Base-by-base conservation (phyloP, 1,139 yeast species). In the Yamadazyma siamensis region DNA sequence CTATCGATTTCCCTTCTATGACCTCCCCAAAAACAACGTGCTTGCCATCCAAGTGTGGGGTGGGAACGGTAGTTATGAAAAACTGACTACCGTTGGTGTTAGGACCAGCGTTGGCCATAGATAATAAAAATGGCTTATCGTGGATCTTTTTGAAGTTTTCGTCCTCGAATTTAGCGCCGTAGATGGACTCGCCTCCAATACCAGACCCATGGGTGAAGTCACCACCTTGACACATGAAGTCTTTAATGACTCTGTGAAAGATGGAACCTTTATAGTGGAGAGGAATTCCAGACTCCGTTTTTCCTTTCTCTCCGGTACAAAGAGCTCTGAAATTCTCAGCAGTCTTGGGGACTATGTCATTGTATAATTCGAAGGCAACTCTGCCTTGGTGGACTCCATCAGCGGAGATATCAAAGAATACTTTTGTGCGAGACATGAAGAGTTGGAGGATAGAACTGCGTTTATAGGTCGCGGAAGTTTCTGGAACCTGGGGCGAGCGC, bases 11-110 rank as follows among this genome's bases (percentile, higher is more conserved):
- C 28, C 97, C 97, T 33, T 79, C 72, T 28, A 87, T 57, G 14
- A 91, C 88, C 56, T 82, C 77, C 39, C 99, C 99, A 56, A 91
- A 94, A 6, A 91, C 96, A 34, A 89, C 97, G 58, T 94, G 98
- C 60, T 91, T 89, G 27, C 94, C 94, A 55, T 91, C 91, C 46
- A 89, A 71, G 54, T 84, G 91, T 6, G 91, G 86, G 14, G 91
- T 80, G 29, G 84, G 76, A 4, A 75, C 86, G n/a, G 91, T 81
- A 23, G 95, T 85, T 49, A 91, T 80, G 57, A 66, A 67, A 46
- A 66, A 67, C 38, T 63, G 71, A 6, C 57, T 63, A 2, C 70
- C 68, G 39, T 66, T 67, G 32, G 71, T 63, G 39, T 65, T 52
- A 6, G 60, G 56, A 0, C 71, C 71, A 3, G 59, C 46, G 43